A percentile compares a stretch with the other conserved stretches of the same genome.
Conservation (phyloP, 805 yeast genomes). For the Jamesozyma lodderae region DNA sequence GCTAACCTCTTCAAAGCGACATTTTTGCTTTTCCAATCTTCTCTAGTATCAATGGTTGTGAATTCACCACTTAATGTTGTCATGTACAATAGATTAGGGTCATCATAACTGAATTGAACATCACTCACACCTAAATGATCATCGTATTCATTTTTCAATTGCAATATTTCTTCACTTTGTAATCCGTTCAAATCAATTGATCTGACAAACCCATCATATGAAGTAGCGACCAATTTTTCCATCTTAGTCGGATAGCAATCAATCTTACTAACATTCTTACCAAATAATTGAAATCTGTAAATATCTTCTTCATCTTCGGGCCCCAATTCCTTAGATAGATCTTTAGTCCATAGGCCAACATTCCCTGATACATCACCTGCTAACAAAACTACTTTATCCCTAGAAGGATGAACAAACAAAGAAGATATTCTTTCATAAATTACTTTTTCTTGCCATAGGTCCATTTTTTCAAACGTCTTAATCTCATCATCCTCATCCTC, state of each 20-base stretch:
- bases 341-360: constrained; percentile 76
- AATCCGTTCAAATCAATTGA: constrained; percentile 55
- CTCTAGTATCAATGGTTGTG: constrained; percentile 62
- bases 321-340: constrained; percentile 16
- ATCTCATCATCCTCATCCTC: constrained; percentile 44
- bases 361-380: constrained; percentile 90
- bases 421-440: constrained; percentile 64
- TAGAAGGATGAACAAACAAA: constrained; percentile 68
- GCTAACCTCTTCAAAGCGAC: constrained; percentile 50
- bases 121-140: constrained; percentile 66
- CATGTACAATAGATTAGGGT: constrained; percentile 52
- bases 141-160: constrained; percentile 45
- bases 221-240: constrained; percentile 53
- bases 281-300: constrained; percentile 62
- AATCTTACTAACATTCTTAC: constrained; percentile 61
- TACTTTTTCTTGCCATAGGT: constrained; percentile 63
- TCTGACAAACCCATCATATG: constrained; percentile 86
- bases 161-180: constrained; percentile 52
- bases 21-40: constrained; percentile 18
- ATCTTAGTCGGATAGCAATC: constrained; percentile 42
- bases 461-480: constrained; percentile 44
- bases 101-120: constrained; percentile 42
- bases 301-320: constrained; percentile 37
- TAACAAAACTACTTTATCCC: constrained; percentile 49
- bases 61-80: constrained; percentile 78